Conservation (phyloP, 106 monocot genomes). For the Dactylorhiza incarnata region DNA sequence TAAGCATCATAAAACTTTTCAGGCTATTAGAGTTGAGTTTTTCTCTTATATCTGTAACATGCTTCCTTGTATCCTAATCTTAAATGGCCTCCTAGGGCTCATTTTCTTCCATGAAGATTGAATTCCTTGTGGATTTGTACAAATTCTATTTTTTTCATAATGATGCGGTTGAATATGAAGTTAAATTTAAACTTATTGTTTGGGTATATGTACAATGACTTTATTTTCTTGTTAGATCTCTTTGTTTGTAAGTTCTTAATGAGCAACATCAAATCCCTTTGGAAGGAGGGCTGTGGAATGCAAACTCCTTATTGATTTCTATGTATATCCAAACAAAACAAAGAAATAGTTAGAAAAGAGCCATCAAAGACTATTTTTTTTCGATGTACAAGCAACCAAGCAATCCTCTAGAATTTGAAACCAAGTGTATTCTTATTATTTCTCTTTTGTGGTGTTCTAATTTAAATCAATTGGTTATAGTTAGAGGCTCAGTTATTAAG, state of each 20-base stretch:
- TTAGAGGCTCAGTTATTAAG: no score
- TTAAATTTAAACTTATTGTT: neutral
- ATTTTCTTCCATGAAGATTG: neutral
- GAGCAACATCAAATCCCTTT: neutral
- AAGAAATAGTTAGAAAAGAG: neutral
- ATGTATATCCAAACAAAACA: neutral
- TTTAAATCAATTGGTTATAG: no score
- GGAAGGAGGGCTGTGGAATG: neutral
- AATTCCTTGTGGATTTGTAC: neutral
- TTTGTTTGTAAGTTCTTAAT: neutral
- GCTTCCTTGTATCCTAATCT: neutral
- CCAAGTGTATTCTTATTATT: no score
- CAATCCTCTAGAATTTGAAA: no score
- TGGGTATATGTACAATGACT: neutral
- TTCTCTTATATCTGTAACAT: neutral
- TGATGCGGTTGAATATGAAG: neutral
- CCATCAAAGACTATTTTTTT: neutral
- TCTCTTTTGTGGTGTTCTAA: no score
- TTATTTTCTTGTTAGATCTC: neutral
- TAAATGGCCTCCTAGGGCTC: no score
- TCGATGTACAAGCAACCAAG: neutral
- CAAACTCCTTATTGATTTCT: neutral
- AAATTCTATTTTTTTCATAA: neutral
- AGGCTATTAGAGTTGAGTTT: neutral
- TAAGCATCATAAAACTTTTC: neutral